phyloP scores from a whole-genome alignment of 2,329 filamentous ascomycete genomes.

The Cladosporium sp. region DNA sequence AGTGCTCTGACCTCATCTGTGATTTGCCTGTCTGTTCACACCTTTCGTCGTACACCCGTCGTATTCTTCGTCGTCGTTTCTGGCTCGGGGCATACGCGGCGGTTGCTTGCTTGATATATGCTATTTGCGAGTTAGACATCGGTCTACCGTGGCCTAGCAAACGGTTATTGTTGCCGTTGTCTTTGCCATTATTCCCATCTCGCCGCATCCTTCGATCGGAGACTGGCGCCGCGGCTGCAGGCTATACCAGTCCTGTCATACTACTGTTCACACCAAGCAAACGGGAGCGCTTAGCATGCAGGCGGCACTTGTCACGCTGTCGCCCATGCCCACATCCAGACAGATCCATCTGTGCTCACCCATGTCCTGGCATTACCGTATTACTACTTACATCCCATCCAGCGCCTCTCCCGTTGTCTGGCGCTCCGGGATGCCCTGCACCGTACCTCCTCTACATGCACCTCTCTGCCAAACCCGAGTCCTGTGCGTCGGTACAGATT shows the following conservation, averaged over 20 bases:
- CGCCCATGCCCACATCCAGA: not conserved
- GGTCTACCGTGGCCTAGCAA: not conserved
- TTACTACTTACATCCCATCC: slow-evolving; percentile 3
- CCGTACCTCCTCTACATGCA: not conserved
- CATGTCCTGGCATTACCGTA: not conserved
- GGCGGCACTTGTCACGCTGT: slow-evolving; percentile 8
- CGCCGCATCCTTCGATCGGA: slow-evolving; percentile 5
- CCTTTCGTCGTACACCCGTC: not conserved
- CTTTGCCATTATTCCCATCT: not conserved
- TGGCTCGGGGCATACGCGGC: not conserved
- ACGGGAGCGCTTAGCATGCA: slow-evolving; percentile 15
- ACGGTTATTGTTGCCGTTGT: not conserved
- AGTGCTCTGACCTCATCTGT: slow-evolving; percentile 8
- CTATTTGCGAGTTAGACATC: not conserved
- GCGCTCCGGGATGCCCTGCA: not conserved
- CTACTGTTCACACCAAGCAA: slow-evolving; percentile 1
- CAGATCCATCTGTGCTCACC: not conserved
- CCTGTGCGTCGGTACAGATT: slow-evolving; percentile 5
- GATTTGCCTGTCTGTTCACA: not conserved
- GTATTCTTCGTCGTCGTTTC: not conserved
- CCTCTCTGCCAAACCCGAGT: not conserved
- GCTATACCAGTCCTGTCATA: slow-evolving; percentile 12
- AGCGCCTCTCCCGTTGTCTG: slow-evolving; percentile 10
- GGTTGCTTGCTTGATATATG: not conserved
- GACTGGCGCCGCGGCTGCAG: not conserved